Evolutionary conservation across 331 rosid genomes (phyloP), one percentile per base, ranked within the genome.

Genomic region (Quercus tomentella): DNA sequence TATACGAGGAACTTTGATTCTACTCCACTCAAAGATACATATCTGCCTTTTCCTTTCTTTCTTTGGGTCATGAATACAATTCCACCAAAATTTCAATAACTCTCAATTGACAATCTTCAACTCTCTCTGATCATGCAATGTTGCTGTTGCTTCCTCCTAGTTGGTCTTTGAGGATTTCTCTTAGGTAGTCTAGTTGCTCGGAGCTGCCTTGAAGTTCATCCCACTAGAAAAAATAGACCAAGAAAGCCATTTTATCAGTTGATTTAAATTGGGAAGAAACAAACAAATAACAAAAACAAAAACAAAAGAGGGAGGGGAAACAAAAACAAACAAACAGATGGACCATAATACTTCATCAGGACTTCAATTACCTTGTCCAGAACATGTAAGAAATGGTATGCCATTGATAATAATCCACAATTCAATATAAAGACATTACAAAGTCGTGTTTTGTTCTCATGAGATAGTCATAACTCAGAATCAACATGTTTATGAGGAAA

Each of bases 121-220:
- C 56, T 73, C 72, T 2, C 72, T 78, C 70, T 45, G 7, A 14
- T 65, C 70, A 72, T 56, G 77, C 63, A 57, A 82, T 31, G 49
- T 65, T 56, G 74, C 7, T 49, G 43, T 56, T 54, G 66, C 77
- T 81, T 70, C 17, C 70, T 41, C 76, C 82, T 26, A 86, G 9
- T 86, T 85, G 84, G 15, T 87, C 65, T 82, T 89, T 82, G 69
- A 95, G 88, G 81, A 91, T 85, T 80, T 77, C 82, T 82, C 96
- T 89, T 21, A 92, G 94, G 81, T 90, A 88, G 74, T 85, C 90
- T 16, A 80, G 72, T 70, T 92, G 97, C 84, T 89, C 86, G 15
- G 76, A 81, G 72, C 82, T 87, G 55, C 98, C 98, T 81, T 89
- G 91, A 74, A 84, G 89, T 70, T 89, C 97, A 81, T 92, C 98